phyloP scores from a whole-genome alignment of 495 filamentous ascomycete species.

The Lophiostoma macrostomum region DNA sequence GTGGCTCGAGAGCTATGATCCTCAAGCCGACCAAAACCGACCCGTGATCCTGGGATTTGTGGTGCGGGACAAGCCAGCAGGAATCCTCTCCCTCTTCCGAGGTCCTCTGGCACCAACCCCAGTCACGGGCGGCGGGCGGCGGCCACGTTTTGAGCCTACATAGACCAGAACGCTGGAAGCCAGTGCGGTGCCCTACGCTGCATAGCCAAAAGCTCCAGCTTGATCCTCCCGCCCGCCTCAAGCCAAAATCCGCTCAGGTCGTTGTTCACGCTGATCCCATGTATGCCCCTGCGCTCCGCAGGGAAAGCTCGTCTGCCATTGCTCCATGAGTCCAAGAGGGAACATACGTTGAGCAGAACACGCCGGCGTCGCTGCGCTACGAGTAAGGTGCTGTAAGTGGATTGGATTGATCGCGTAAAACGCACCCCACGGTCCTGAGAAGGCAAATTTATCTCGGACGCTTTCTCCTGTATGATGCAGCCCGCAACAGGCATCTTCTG shows the following conservation, averaged over 20 bases:
- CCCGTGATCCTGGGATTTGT: constrained; percentile 31
- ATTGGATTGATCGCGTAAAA: constrained; percentile 18
- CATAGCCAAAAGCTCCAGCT: neutral
- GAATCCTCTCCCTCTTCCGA: constrained; percentile 2
- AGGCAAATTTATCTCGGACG: constrained; percentile 12
- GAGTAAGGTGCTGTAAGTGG: constrained; percentile 21
- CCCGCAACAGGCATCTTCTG: constrained; percentile 30
- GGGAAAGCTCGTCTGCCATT: constrained; percentile 1
- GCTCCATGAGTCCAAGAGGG: too few species aligned
- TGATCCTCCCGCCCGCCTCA: neutral
- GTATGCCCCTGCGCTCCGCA: neutral
- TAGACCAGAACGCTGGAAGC: constrained; percentile 24
- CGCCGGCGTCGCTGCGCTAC: constrained; percentile 12
- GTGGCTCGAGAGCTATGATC: constrained; percentile 15
- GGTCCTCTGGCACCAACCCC: constrained; percentile 8
- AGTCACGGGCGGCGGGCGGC: constrained; percentile 20
- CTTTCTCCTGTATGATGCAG: constrained; percentile 28
- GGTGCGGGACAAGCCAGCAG: constrained; percentile 13
- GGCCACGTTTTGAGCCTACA: constrained; percentile 36
- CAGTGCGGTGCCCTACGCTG: constrained; percentile 1
- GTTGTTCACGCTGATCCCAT: constrained; percentile 11
- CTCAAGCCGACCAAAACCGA: constrained; percentile 26
- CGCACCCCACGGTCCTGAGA: constrained; percentile 23
- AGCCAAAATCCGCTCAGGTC: constrained; percentile 11
- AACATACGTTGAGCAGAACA: too few species aligned